phyloP scores from a whole-genome alignment of 192 early-diverging fungal genomes.

The Cladochytrium replicatum region DNA sequence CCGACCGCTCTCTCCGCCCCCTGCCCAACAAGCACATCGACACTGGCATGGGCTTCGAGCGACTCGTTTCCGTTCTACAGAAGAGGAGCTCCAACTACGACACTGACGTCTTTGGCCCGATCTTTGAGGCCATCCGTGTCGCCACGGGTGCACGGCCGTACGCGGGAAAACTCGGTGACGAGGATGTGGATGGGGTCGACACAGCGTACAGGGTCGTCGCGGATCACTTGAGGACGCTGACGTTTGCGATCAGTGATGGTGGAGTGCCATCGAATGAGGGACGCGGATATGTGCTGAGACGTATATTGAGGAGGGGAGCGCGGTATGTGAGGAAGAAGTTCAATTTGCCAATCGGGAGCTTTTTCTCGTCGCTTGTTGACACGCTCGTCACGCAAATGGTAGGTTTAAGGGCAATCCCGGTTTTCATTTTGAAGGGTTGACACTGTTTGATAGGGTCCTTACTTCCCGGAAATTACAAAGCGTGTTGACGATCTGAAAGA shows the following conservation, averaged over 20 bases:
- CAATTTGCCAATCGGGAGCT: constrained; percentile 74
- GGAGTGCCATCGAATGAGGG: constrained; percentile 96
- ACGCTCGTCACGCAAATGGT: constrained; percentile 85
- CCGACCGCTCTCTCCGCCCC: constrained; percentile 71
- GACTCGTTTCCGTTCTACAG: constrained; percentile 89
- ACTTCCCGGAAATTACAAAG: constrained; percentile 80
- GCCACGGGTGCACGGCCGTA: constrained; percentile 80
- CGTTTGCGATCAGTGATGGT: constrained; percentile 93
- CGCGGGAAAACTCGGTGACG: constrained; percentile 74
- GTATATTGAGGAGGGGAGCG: constrained; percentile 89
- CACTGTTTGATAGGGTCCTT: constrained; percentile 72
- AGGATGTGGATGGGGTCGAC: constrained; percentile 90
- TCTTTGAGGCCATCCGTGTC: constrained; percentile 75
- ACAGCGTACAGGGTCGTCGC: constrained; percentile 98
- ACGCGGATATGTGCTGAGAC: constrained; percentile 93
- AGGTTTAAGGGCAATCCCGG: too few species aligned
- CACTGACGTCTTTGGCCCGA: constrained; percentile 80
- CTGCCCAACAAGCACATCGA: constrained; percentile 97
- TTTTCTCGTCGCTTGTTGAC: constrained; percentile 91
- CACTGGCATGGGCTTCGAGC: constrained; percentile 95
- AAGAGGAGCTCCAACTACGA: constrained; percentile 96
- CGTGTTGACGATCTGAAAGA: constrained; percentile 80
- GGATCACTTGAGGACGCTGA: constrained; percentile 93
- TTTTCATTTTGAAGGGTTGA: too few species aligned
- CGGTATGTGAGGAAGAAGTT: constrained; percentile 92